A percentile compares a stretch with the other conserved stretches of the same genome.
Evolutionary conservation across 2,329 filamentous ascomycete species (phyloP).

Genomic region (Domatiomyces catenatus): DNA sequence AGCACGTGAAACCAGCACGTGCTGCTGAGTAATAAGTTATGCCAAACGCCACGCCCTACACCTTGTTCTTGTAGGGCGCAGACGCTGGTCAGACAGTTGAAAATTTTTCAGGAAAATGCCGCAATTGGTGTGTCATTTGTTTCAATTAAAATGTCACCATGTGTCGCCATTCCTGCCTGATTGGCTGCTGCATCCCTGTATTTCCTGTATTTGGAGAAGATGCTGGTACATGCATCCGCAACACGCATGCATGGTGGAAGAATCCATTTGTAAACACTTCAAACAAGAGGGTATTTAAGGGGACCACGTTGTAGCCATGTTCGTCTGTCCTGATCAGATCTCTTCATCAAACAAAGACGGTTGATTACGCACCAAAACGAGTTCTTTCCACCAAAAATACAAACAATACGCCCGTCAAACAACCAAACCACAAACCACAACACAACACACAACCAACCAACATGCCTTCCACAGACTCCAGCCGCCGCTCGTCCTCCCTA

Average conservation of each 20-base stretch:
- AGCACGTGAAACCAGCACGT: neutral
- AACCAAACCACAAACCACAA: conserved; percentile 2
- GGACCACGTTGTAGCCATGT: neutral
- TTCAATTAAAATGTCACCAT: neutral
- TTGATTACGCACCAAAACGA: conserved; percentile 1
- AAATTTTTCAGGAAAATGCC: neutral
- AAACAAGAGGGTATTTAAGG: neutral
- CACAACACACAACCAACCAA: neutral
- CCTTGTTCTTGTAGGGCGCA: neutral
- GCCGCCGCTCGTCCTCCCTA: conserved; percentile 4
- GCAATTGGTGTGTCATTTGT: neutral
- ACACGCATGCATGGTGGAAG: conserved; percentile 1
- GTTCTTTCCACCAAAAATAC: no score
- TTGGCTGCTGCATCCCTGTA: neutral
- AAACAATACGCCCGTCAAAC: conserved; percentile 2
- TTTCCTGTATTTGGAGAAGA: neutral
- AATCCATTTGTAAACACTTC: conserved; percentile 2
- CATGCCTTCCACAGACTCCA: conserved; percentile 5
- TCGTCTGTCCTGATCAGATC: neutral
- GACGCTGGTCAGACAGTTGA: neutral
- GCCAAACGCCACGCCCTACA: neutral
- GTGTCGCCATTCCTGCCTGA: neutral
- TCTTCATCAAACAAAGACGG: neutral
- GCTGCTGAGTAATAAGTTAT: neutral
- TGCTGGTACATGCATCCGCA: conserved; percentile 2